These are phyloP conservation scores for Plasmodium cynomolgi DNA, from an alignment of 169 alveolate species.

Conservation along the genomic window DNA sequence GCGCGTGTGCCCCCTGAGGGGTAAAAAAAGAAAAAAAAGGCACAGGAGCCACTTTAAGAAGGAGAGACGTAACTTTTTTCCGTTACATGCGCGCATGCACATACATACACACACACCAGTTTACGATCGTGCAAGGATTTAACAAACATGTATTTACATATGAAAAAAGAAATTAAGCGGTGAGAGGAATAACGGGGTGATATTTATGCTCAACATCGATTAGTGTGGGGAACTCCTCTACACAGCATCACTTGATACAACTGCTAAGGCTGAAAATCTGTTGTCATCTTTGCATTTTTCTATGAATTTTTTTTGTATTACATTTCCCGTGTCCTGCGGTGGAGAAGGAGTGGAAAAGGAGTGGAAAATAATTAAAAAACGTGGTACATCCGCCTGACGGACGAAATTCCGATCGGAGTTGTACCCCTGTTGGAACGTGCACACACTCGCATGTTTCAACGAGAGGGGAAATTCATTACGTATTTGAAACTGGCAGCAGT, in stretches of 20 bases:
- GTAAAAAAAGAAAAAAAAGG: too few species aligned
- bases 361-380: background rate
- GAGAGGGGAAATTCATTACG: background rate
- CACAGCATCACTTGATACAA: slow-evolving; percentile 3
- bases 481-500: slow-evolving; percentile 14
- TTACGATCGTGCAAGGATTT: background rate
- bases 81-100: background rate
- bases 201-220: background rate
- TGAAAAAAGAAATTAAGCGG: background rate
- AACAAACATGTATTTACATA: background rate
- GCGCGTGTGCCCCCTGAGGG: too few species aligned
- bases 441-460: background rate
- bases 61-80: background rate
- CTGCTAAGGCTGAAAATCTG: slow-evolving; percentile 61
- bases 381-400: background rate
- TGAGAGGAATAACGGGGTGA: background rate
- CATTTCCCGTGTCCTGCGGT: slow-evolving; percentile 40
- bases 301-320: slow-evolving; percentile 29
- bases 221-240: background rate
- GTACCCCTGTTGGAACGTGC: background rate
- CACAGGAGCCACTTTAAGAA: background rate
- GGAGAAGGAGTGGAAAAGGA: background rate
- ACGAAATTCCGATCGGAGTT: background rate
- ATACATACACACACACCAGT: background rate
- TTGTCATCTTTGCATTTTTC: slow-evolving; percentile 11